phyloP scores from a whole-genome alignment of 768 basidiomycete genomes.

The Nidularia pulvinata region DNA sequence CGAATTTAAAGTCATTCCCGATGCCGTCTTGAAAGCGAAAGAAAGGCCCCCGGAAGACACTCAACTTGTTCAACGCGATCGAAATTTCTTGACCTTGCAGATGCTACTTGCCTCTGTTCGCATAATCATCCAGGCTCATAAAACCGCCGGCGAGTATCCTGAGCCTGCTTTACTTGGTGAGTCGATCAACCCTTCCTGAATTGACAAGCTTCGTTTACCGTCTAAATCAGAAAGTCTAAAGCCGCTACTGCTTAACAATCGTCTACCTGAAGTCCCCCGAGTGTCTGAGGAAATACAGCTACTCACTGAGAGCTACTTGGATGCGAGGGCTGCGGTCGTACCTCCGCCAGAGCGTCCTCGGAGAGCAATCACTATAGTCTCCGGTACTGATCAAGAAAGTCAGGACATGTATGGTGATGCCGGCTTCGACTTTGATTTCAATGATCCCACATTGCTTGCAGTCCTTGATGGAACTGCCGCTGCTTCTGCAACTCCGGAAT shows the following conservation, averaged over 20 bases:
- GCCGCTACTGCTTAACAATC: slow-evolving; percentile 40
- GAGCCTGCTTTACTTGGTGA: slow-evolving; percentile 46
- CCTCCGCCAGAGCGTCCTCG: slow-evolving; percentile 37
- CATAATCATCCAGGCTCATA: slow-evolving; percentile 42
- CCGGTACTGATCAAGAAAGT: slow-evolving; percentile 61
- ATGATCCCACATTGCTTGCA: slow-evolving; percentile 58
- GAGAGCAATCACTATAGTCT: slow-evolving; percentile 12
- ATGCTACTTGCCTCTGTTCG: slow-evolving; percentile 59
- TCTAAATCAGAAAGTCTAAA: slow-evolving; percentile 54
- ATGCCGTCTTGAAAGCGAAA: not conserved
- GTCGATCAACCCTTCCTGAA: not conserved
- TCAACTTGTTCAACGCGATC: not conserved
- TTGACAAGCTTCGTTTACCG: not conserved
- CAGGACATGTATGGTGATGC: slow-evolving; percentile 69
- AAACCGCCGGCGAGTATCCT: slow-evolving; percentile 47
- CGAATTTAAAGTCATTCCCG: slow-evolving; percentile 41
- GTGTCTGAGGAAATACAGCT: slow-evolving; percentile 56
- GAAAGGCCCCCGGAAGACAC: not conserved
- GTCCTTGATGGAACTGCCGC: slow-evolving; percentile 41
- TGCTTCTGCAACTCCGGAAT: slow-evolving; percentile 6
- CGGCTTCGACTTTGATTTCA: slow-evolving; percentile 52
- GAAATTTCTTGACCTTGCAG: slow-evolving; percentile 32
- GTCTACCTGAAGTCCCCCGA: slow-evolving; percentile 31
- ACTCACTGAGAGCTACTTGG: slow-evolving; percentile 61
- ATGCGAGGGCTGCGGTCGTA: slow-evolving; percentile 47